Base-by-base conservation (phyloP, 1,139 yeast species). In the Kodamaea anthophila region DNA sequence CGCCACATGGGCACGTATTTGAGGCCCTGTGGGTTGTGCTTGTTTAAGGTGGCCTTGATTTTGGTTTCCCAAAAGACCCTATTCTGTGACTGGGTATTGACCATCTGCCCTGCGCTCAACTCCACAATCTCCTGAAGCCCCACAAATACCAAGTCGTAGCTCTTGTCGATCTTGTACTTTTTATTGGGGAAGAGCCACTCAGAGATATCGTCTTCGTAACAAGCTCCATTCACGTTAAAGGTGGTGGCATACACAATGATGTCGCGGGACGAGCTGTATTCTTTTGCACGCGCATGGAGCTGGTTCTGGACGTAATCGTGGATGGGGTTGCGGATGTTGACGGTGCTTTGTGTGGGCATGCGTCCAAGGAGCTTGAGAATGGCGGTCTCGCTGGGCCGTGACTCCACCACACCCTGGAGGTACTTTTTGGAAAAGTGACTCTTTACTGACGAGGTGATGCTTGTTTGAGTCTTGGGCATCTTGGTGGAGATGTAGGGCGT, bases 71-170 rank as follows among this genome's bases (percentile, higher is more conserved):
- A 93, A 41, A 71, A 74, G 19, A 65, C 55, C 37, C 83, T 71
- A 33, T 83, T 78, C 19, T 70, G 71, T 0, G 83, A 74, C 53
- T 91, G 95, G 1, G 86, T 78, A 30, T 79, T 77, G 38, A 91
- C 70, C 72, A 91, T 87, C 49, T 87, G 91, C 2, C 93, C 85
- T 0, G 99, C 86, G 4, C 88, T 81, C 29, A 93, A 61, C 53
- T 88, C 97, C 9, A 91, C 91, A 31, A 91, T 79, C 50, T 93
- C 99, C 53, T 93, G 96, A 33, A 93, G 63, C 2, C 96, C 97
- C 39, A 93, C 67, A 16, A 83, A 75, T 24, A 83, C 84, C 12
- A 91, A 51, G 50, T 88, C 96, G 34, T 84, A 73, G 18, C 52
- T 39, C 51, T 55, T 15, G 23, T 35, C 37, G 25, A 37, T 31